A percentile compares a stretch with the other conserved stretches of the same genome.
Evolutionary conservation across 768 basidiomycete genomes (phyloP).

Genomic region (Pisolithus tinctorius): DNA sequence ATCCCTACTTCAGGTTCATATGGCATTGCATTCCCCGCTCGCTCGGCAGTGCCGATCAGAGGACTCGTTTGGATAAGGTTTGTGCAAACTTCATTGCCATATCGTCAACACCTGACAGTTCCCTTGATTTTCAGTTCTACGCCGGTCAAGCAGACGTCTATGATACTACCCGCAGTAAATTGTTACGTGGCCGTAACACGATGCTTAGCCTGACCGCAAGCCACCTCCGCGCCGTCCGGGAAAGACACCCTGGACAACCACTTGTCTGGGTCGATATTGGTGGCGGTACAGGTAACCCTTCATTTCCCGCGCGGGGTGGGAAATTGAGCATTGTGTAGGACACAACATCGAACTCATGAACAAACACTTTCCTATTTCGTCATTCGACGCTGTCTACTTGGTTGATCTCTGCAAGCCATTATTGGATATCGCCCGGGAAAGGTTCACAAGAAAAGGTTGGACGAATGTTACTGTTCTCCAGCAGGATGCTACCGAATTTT

Average conservation of each 20-base stretch:
- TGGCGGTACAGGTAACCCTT: conserved; percentile 53
- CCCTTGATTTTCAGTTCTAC: conserved; percentile 42
- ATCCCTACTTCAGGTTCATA: conserved; percentile 39
- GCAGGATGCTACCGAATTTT: conserved; percentile 66
- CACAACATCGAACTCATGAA: conserved; percentile 74
- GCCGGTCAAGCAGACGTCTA: conserved; percentile 66
- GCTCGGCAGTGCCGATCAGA: conserved; percentile 34
- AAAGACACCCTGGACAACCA: conserved; percentile 33
- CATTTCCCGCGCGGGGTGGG: not conserved
- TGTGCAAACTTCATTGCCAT: no score
- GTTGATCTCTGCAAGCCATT: conserved; percentile 70
- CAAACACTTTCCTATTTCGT: conserved; percentile 46
- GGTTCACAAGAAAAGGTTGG: conserved; percentile 65
- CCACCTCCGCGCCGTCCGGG: conserved; percentile 47
- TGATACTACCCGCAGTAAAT: conserved; percentile 53
- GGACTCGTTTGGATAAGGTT: conserved; percentile 40
- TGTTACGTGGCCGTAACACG: conserved; percentile 64
- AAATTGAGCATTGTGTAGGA: conserved; percentile 23
- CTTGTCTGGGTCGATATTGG: conserved; percentile 78
- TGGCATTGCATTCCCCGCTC: conserved; percentile 47
- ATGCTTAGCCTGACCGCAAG: conserved; percentile 64
- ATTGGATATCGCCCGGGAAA: conserved; percentile 60
- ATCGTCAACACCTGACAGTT: not conserved
- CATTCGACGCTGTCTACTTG: conserved; percentile 64
- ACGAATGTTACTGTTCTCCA: conserved; percentile 64